phyloP scores from a whole-genome alignment of 1,284 basidiomycete species.

The Stygiomarasmius scandens region DNA sequence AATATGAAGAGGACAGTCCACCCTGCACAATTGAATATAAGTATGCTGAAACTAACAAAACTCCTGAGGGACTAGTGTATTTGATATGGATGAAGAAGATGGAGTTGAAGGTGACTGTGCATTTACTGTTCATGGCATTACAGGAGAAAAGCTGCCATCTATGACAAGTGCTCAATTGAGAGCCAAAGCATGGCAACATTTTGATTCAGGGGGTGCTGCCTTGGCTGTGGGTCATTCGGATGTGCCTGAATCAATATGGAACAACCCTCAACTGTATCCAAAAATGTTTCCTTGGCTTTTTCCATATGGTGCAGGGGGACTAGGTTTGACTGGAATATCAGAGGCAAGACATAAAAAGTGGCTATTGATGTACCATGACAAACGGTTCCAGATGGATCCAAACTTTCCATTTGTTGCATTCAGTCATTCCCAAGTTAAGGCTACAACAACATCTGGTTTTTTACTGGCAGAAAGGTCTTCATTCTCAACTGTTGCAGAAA shows the following conservation, averaged over 20 bases:
- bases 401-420: constrained; percentile 31
- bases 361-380: constrained; percentile 33
- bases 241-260: constrained; percentile 29
- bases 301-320: constrained; percentile 37
- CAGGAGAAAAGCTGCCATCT: constrained; percentile 12
- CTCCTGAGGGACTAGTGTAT: constrained; percentile 17
- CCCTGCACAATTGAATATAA: constrained; percentile 34
- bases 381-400: constrained; percentile 30
- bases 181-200: constrained; percentile 25
- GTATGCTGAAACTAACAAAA: constrained; percentile 15
- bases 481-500: constrained; percentile 28
- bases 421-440: constrained; percentile 33
- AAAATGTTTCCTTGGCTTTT: constrained; percentile 40
- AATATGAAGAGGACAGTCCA: constrained; percentile 22
- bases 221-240: constrained; percentile 17
- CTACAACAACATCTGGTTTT: constrained; percentile 27
- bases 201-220: constrained; percentile 18
- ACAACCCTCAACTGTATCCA: constrained; percentile 35
- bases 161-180: not conserved
- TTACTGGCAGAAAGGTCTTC: constrained; percentile 27
- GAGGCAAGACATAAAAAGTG: constrained; percentile 21
- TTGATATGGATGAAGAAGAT: constrained; percentile 17
- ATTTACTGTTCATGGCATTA: constrained; percentile 22
- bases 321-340: constrained; percentile 20
- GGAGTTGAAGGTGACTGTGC: constrained; percentile 19